Percentiles rank a stretch among this genome's conserved stretches.
Evolutionary conservation across 1,284 basidiomycete species (phyloP).

Genomic region (Ceratobasidium sp.): DNA sequence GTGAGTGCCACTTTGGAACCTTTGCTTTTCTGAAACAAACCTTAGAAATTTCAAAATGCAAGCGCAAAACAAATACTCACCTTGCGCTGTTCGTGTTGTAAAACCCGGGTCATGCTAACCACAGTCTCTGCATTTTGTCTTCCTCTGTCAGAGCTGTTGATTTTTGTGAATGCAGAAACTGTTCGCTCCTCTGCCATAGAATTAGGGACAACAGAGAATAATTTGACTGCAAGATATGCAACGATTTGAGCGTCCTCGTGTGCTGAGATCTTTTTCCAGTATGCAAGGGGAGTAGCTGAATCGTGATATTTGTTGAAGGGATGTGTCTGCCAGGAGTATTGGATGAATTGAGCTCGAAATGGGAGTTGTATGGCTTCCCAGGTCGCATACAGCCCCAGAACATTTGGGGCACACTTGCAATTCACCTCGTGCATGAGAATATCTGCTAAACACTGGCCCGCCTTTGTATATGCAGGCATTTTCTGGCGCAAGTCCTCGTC

Average conservation of each 20-base stretch:
- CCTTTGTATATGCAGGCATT: constrained; percentile 13
- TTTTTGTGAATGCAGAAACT: constrained; percentile 55
- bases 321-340: constrained; percentile 1
- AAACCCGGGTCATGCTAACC: constrained; percentile 49
- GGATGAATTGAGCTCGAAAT: constrained; percentile 26
- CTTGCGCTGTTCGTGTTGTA: constrained; percentile 25
- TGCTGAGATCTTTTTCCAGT: constrained; percentile 7
- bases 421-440: constrained; percentile 23
- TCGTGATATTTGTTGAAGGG: constrained; percentile 4
- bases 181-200: constrained; percentile 58
- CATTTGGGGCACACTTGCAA: not conserved
- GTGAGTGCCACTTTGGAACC: too few species aligned
- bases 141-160: constrained; percentile 51
- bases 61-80: too few species aligned
- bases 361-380: constrained; percentile 1
- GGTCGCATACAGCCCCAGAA: not conserved
- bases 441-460: constrained; percentile 7
- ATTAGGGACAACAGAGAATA: constrained; percentile 55
- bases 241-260: constrained; percentile 25
- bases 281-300: not conserved
- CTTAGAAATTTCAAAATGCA: too few species aligned
- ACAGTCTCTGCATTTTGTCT: constrained; percentile 50
- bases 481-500: constrained; percentile 18
- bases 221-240: constrained; percentile 51
- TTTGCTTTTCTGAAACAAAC: too few species aligned